These are phyloP conservation scores for Fusarium lyarnte DNA, from an alignment of 2,329 filamentous ascomycete genomes.

Conservation along the genomic window DNA sequence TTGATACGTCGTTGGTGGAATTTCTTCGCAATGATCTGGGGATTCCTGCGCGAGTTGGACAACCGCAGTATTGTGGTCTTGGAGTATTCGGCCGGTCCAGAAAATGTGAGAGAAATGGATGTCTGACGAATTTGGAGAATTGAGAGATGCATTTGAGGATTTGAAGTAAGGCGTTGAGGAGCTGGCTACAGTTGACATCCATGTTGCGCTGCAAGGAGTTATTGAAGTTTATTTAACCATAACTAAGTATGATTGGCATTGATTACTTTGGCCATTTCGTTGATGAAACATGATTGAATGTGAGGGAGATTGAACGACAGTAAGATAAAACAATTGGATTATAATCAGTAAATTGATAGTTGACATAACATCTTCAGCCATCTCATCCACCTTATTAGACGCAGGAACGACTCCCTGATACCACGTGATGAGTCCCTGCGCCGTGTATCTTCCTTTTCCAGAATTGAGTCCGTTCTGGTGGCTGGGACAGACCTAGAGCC, in stretches of 20 bases:
- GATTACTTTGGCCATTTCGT: not conserved
- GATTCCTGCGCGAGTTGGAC: conserved; percentile 38
- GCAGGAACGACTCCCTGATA: not conserved
- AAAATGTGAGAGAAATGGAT: conserved; percentile 38
- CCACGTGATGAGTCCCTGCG: conserved; percentile 31
- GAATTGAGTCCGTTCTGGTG: conserved; percentile 8
- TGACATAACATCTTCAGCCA: not conserved
- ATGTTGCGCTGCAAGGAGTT: conserved; percentile 12
- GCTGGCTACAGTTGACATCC: not conserved
- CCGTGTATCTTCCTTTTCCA: not conserved
- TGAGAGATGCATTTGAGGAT: not conserved
- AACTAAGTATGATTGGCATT: conserved; percentile 1
- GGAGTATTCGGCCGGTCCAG: conserved; percentile 40
- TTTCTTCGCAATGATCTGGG: conserved; percentile 54
- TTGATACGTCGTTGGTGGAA: conserved; percentile 64
- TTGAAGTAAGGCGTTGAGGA: not conserved
- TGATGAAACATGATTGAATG: conserved; percentile 7
- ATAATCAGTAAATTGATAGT: not conserved
- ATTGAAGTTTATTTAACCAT: conserved; percentile 3
- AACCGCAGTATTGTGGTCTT: conserved; percentile 36
- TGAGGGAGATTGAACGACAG: not conserved
- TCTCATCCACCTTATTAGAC: not conserved
- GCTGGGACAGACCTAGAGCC: conserved; percentile 17
- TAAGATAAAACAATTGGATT: not conserved
- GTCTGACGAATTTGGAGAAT: conserved; percentile 24